Evolutionary conservation across 345 rosid genomes (phyloP).

Genomic region (Hibiscus mutabilis): DNA sequence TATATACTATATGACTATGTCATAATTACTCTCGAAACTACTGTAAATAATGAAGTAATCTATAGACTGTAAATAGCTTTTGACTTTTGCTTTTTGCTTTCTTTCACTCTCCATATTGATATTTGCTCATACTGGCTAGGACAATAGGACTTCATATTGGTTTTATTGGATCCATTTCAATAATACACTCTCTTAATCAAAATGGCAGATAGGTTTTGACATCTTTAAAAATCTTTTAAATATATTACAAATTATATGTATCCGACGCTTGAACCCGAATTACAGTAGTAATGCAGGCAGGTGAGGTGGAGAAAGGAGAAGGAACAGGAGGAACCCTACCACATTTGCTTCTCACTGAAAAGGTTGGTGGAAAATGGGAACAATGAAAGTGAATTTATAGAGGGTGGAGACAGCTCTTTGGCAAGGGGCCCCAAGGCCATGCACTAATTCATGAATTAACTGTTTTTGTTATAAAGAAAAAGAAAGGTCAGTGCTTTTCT

Average conservation of each 20-base stretch:
- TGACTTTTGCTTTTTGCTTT: neutral
- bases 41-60: neutral
- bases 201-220: neutral
- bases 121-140: too few relatives aligned
- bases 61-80: neutral
- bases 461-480: too few relatives aligned
- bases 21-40: neutral
- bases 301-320: too few relatives aligned
- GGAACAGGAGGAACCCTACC: neutral
- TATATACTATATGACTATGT: neutral
- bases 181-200: neutral
- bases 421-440: neutral
- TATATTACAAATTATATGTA: too few relatives aligned
- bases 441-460: conserved; percentile 11
- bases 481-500: too few relatives aligned
- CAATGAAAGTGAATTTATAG: neutral
- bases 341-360: conserved; percentile 18
- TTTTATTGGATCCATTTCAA: neutral
- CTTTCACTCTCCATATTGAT: too few relatives aligned
- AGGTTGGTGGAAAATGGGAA: conserved; percentile 19
- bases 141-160: too few relatives aligned
- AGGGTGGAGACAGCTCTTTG: conserved; percentile 1
- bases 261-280: too few relatives aligned
- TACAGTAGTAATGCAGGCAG: too few relatives aligned
- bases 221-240: too few relatives aligned